Evolutionary conservation across 352 stramenopile species (phyloP).

Genomic region (Achlya hypogyna): DNA sequence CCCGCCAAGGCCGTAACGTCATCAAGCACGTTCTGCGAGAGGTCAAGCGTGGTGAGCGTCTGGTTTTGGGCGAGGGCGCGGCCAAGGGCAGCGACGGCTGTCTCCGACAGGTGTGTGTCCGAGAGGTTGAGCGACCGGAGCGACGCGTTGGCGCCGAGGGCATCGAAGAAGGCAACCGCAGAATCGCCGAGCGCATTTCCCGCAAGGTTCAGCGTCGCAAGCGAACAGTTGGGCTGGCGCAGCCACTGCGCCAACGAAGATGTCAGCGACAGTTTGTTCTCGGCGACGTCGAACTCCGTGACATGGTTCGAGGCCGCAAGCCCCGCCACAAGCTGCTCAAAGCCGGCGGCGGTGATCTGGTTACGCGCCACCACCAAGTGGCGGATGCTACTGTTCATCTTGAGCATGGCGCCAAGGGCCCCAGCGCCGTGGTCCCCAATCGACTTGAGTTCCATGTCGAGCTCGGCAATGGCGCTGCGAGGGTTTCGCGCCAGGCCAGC

Average conservation of each 20-base stretch:
- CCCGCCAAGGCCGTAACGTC: slow-evolving; percentile 32
- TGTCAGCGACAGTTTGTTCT: slow-evolving; percentile 3
- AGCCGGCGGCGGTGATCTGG: slow-evolving; percentile 33
- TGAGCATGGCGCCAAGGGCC: slow-evolving; percentile 45
- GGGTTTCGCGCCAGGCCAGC: slow-evolving; percentile 42
- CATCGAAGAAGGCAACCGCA: slow-evolving; percentile 41
- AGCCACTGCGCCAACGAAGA: neutral
- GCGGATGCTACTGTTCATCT: slow-evolving; percentile 32
- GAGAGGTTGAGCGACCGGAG: slow-evolving; percentile 56
- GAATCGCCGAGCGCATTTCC: slow-evolving; percentile 37
- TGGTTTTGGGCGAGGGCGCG: slow-evolving; percentile 38
- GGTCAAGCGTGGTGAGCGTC: slow-evolving; percentile 44
- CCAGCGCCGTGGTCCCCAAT: slow-evolving; percentile 34
- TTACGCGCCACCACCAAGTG: slow-evolving; percentile 61
- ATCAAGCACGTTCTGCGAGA: slow-evolving; percentile 49
- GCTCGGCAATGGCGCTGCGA: slow-evolving; percentile 39
- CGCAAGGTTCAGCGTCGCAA: slow-evolving; percentile 46
- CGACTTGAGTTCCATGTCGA: slow-evolving; percentile 70
- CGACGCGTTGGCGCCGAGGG: slow-evolving; percentile 47
- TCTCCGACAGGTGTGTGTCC: slow-evolving; percentile 47
- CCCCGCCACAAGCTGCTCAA: slow-evolving; percentile 32
- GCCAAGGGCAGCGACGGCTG: slow-evolving; percentile 32
- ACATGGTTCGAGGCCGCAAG: slow-evolving; percentile 20
- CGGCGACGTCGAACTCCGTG: neutral
- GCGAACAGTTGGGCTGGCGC: slow-evolving; percentile 30